Evolutionary conservation across 768 basidiomycete genomes (phyloP), one percentile per base, ranked within the genome.

Genomic region (Pleurotus tuber-regium): DNA sequence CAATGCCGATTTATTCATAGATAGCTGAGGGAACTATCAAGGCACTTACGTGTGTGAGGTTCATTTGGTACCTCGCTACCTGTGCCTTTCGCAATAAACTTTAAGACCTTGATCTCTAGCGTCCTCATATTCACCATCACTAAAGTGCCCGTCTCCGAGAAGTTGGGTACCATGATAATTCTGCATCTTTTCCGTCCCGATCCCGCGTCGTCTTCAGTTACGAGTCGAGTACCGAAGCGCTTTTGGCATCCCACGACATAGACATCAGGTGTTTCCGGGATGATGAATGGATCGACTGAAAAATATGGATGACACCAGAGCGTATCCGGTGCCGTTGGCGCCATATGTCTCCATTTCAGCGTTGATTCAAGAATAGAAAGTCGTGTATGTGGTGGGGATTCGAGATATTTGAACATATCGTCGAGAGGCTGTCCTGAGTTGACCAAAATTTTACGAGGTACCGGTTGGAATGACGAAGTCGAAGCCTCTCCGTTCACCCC

Each of bases 271-370:
- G 92, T 87, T 62, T 86, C 78, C n/a, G 71, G 60, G 26, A 99
- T 76, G 51, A 97, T 75, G 70, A 99, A 99, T 0, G 97, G 97
- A 63, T 99, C 97, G 14, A 74, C 71, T 24, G 81, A 75, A 43
- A 88, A 82, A 71, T 88, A 98, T 14, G 97, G 97, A 66, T 98
- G 95, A 60, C 97, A 98, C 94, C 94, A 98, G 3, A 99, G 77
- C 1, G 97, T 99, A 68, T 99, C 97, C 23, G 97, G 97, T 21
- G 96, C 96, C 6, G 97, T 98, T 3, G 97, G 97, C n/a, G 97
- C 94, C 66, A 97, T 83, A 70, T 98, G 96, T 52, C 94, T 75
- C 97, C 96, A 99, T 59, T 77, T 81, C 28, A 99, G 74, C 9
- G 93, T 95, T 35, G 86, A 75, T 61, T 84, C 79, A 8, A 91